phyloP scores from a whole-genome alignment of 495 filamentous ascomycete species.

The Trichoderma parareesei region DNA sequence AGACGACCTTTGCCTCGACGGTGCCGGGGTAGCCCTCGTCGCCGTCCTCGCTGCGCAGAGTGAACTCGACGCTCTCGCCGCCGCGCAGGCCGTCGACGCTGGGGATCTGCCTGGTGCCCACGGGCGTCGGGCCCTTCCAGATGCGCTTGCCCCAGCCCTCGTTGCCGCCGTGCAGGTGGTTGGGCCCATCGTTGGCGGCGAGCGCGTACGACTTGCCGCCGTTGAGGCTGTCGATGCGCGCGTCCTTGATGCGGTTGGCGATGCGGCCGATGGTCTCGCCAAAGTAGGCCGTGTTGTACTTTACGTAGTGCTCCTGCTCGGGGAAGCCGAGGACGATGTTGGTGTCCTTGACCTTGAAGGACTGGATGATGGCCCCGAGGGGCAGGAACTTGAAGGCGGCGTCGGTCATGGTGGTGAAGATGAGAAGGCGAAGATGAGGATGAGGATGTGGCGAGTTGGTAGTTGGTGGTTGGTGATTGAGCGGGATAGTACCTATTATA shows the following conservation, averaged over 20 bases:
- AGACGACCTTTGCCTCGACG: conserved; percentile 69
- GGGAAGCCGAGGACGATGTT: conserved; percentile 88
- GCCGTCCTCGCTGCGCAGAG: conserved; percentile 60
- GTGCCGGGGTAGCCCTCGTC: conserved; percentile 85
- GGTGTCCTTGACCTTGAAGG: conserved; percentile 62
- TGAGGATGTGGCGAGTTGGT: not conserved
- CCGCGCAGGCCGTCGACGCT: conserved; percentile 50
- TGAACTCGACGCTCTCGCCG: conserved; percentile 69
- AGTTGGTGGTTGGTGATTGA: not conserved
- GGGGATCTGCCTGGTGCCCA: conserved; percentile 38
- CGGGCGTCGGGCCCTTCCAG: conserved; percentile 66
- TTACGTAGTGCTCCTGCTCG: conserved; percentile 59
- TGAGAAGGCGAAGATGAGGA: not conserved
- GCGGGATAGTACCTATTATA: not conserved
- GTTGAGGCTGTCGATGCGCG: conserved; percentile 64
- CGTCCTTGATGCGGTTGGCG: conserved; percentile 76
- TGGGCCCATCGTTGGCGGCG: conserved; percentile 64
- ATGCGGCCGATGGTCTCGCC: conserved; percentile 91
- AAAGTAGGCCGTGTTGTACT: conserved; percentile 69
- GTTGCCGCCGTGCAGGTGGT: conserved; percentile 74
- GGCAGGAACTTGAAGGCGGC: conserved; percentile 61
- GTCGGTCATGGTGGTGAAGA: conserved; percentile 28
- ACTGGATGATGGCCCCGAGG: conserved; percentile 80
- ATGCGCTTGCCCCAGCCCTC: conserved; percentile 78
- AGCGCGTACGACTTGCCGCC: conserved; percentile 57